phyloP scores from a whole-genome alignment of 768 basidiomycete genomes.

The Melanogaster broomeanus region DNA sequence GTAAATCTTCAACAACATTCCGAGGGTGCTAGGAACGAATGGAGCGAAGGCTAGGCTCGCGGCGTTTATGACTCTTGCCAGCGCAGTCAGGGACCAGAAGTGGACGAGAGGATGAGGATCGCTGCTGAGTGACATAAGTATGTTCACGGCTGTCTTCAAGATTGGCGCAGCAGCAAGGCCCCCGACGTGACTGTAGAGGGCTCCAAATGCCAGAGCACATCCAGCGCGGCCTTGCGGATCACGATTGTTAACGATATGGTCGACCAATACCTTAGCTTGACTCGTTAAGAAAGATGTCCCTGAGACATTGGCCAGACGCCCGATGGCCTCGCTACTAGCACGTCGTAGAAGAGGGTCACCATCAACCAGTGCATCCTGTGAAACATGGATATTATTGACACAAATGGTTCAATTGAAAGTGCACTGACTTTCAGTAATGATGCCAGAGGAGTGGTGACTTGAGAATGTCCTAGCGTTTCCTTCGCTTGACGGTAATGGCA shows the following conservation, averaged over 20 bases:
- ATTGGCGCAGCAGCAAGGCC: conserved; percentile 93
- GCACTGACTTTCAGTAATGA: conserved; percentile 75
- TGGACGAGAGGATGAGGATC: conserved; percentile 98
- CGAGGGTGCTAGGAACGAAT: conserved; percentile 84
- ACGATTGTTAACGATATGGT: conserved; percentile 92
- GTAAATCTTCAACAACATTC: conserved; percentile 89
- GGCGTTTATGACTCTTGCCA: conserved; percentile 85
- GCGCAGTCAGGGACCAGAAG: conserved; percentile 86
- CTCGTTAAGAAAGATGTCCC: conserved; percentile 82
- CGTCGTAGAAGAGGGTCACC: conserved; percentile 75
- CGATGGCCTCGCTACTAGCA: conserved; percentile 85
- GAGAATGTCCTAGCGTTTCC: conserved; percentile 65
- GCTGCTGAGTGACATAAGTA: conserved; percentile 91
- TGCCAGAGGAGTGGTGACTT: conserved; percentile 62
- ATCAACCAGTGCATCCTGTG: conserved; percentile 80
- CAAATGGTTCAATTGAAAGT: conserved; percentile 3
- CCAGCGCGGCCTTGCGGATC: conserved; percentile 92
- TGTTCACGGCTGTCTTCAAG: conserved; percentile 93
- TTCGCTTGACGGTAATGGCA: conserved; percentile 56
- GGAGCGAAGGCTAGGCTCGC: conserved; percentile 91
- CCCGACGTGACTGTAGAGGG: conserved; percentile 90
- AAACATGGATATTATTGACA: conserved; percentile 6
- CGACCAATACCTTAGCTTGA: conserved; percentile 88
- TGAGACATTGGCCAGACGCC: conserved; percentile 80
- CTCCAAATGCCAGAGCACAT: conserved; percentile 88